These are phyloP conservation scores for Trichodelitschia bisporula DNA, from an alignment of 495 filamentous ascomycete genomes.

Conservation along the genomic window DNA sequence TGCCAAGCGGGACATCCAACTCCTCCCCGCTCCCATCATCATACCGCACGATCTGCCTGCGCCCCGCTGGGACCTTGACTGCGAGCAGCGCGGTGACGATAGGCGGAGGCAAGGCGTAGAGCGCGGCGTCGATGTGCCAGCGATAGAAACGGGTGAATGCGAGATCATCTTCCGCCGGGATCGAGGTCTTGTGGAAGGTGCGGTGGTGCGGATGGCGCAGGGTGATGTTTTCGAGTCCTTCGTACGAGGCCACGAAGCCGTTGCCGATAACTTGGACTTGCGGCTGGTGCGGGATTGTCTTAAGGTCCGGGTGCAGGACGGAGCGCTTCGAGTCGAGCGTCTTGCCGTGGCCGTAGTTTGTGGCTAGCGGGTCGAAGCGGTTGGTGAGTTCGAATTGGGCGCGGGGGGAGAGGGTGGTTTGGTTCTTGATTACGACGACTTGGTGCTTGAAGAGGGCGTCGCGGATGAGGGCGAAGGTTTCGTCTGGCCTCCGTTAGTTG, in stretches of 20 bases:
- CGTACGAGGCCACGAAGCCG: conserved; percentile 35
- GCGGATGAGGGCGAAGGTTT: conserved; percentile 5
- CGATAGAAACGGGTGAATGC: conserved; percentile 48
- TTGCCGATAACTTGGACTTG: conserved; percentile 63
- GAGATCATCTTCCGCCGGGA: conserved; percentile 36
- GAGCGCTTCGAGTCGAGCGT: conserved; percentile 39
- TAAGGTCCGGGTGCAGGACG: conserved; percentile 52
- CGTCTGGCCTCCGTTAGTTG: background rate
- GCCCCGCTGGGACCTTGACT: conserved; percentile 36
- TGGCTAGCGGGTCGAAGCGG: conserved; percentile 38
- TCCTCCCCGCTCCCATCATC: conserved; percentile 47
- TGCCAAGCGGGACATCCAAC: conserved; percentile 42
- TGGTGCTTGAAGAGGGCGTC: conserved; percentile 3
- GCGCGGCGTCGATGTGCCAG: conserved; percentile 58
- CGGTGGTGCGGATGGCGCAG: conserved; percentile 51
- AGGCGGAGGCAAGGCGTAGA: conserved; percentile 47
- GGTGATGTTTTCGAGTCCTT: conserved; percentile 38
- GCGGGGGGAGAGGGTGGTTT: conserved; percentile 30
- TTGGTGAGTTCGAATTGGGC: conserved; percentile 47
- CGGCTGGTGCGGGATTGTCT: conserved; percentile 54
- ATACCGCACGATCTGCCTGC: conserved; percentile 38
- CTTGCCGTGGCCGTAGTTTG: conserved; percentile 48
- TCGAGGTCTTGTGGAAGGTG: conserved; percentile 40
- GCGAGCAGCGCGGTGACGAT: conserved; percentile 44
- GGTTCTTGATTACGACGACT: conserved; percentile 44